A percentile compares a stretch with the other conserved stretches of the same genome.
Conservation (phyloP, 2,329 filamentous ascomycete genomes). For the Penicillium polonicum region DNA sequence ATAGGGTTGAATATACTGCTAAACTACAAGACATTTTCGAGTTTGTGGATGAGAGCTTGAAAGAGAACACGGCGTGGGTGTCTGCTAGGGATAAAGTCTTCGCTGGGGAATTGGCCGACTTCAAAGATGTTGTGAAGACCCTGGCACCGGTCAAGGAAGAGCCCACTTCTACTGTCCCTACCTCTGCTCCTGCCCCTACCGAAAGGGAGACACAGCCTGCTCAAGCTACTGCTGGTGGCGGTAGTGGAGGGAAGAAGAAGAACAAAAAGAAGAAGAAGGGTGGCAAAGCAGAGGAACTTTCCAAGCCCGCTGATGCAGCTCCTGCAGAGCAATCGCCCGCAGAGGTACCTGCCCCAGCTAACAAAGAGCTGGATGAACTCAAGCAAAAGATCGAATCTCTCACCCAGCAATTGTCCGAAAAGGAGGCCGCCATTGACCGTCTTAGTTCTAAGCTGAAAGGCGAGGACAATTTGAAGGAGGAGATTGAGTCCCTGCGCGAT, state of each 20-base stretch:
- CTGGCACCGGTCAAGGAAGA: constrained; percentile 26
- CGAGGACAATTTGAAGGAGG: constrained; percentile 74
- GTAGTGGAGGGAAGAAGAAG: constrained; percentile 60
- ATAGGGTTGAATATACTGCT: constrained; percentile 38
- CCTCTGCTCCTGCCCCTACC: constrained; percentile 9
- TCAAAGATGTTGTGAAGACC: constrained; percentile 36
- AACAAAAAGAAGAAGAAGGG: constrained; percentile 89
- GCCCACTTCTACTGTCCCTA: constrained; percentile 1
- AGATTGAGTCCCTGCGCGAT: constrained; percentile 80
- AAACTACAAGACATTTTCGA: constrained; percentile 37
- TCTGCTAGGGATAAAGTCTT: constrained; percentile 34
- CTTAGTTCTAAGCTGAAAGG: constrained; percentile 71
- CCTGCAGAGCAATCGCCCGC: constrained; percentile 23
- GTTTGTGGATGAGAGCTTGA: constrained; percentile 43
- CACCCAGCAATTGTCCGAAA: constrained; percentile 47
- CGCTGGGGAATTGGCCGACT: constrained; percentile 36
- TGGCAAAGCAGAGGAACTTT: constrained; percentile 49
- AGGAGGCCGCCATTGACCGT: constrained; percentile 70
- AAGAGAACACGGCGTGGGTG: constrained; percentile 37
- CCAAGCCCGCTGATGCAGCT: constrained; percentile 23
- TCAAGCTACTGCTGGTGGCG: constrained; percentile 17
- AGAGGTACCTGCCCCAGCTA: constrained; percentile 34
- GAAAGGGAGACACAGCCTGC: constrained; percentile 25
- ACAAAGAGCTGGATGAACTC: constrained; percentile 29
- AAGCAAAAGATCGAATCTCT: constrained; percentile 40